A percentile compares a stretch with the other conserved stretches of the same genome.
Conservation (phyloP, 371 early-diverging fungal species). For the Coemansia sp. region DNA sequence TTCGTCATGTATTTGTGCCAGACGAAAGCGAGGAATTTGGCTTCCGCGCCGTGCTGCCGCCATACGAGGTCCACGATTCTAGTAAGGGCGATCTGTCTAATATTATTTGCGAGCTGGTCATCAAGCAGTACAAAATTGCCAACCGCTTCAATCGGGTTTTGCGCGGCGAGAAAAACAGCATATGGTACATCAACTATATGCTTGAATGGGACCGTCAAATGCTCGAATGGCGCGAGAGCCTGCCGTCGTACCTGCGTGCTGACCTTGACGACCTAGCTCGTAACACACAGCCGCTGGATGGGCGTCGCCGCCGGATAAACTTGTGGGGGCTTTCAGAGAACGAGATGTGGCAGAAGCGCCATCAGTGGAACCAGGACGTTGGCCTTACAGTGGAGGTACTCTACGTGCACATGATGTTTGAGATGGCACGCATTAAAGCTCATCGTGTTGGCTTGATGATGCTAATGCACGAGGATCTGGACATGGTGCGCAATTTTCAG, state of each 20-base stretch:
- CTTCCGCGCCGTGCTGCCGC: conserved; percentile 31
- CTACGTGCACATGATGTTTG: conserved; percentile 49
- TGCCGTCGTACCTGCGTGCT: conserved; percentile 31
- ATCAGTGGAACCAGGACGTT: conserved; percentile 49
- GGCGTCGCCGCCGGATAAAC: conserved; percentile 38
- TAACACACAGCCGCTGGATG: conserved; percentile 40
- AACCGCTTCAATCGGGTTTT: conserved; percentile 45
- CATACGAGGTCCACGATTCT: conserved; percentile 15
- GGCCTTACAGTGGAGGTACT: conserved; percentile 43
- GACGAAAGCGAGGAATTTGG: conserved; percentile 43
- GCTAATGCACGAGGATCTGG: conserved; percentile 43
- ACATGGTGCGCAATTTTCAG: conserved; percentile 50
- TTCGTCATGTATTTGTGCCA: conserved; percentile 39
- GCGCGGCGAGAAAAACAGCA: conserved; percentile 40
- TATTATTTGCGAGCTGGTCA: conserved; percentile 39
- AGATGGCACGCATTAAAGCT: conserved; percentile 44
- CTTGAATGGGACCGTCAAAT: conserved; percentile 52
- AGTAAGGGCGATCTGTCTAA: conserved; percentile 28
- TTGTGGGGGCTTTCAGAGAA: conserved; percentile 44
- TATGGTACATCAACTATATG: conserved; percentile 40
- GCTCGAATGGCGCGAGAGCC: conserved; percentile 42
- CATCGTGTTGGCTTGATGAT: conserved; percentile 48
- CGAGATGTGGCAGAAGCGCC: conserved; percentile 49
- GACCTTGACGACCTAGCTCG: conserved; percentile 40
- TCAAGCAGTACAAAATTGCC: conserved; percentile 47